phyloP scores from a whole-genome alignment of 441 rosid genomes.

The Pelargonium fulgidum region DNA sequence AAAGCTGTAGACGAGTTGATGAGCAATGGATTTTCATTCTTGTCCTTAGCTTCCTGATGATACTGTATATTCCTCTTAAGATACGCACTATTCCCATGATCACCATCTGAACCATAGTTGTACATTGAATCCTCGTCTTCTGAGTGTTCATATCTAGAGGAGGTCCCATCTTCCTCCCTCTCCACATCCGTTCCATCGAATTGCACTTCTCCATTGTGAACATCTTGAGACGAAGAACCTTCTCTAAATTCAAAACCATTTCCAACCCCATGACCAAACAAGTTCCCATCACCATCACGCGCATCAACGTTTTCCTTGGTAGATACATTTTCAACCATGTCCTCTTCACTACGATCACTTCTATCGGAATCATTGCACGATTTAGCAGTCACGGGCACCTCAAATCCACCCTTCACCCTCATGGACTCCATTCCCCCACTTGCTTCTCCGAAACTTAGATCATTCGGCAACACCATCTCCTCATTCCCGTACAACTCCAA shows the following conservation, averaged over 20 bases:
- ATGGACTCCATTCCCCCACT: neutral
- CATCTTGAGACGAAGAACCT: conserved; percentile 20
- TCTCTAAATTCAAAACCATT: conserved; percentile 18
- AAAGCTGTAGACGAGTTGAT: conserved; percentile 70
- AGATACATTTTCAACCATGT: conserved; percentile 12
- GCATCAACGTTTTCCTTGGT: conserved; percentile 11
- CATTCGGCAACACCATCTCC: conserved; percentile 4
- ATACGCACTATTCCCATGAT: conserved; percentile 26
- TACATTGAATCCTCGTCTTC: conserved; percentile 64
- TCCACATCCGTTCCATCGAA: conserved; percentile 21
- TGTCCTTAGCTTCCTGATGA: conserved; percentile 22
- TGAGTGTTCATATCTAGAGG: conserved; percentile 41
- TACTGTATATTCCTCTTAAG: conserved; percentile 21
- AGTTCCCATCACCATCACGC: conserved; percentile 9
- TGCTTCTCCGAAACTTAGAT: neutral
- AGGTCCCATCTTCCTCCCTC: conserved; percentile 34
- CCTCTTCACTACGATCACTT: neutral
- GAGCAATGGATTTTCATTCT: conserved; percentile 51
- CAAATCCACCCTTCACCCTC: neutral
- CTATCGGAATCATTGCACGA: neutral
- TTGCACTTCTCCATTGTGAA: conserved; percentile 19
- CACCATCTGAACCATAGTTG: conserved; percentile 47
- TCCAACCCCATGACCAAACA: conserved; percentile 12
- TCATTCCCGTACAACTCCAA: conserved; percentile 2
- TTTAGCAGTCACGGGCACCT: neutral